A percentile compares a stretch with the other conserved stretches of the same genome.
Conservation (phyloP, 2,329 filamentous ascomycete species). For the Gaeumannomyces tritici region DNA sequence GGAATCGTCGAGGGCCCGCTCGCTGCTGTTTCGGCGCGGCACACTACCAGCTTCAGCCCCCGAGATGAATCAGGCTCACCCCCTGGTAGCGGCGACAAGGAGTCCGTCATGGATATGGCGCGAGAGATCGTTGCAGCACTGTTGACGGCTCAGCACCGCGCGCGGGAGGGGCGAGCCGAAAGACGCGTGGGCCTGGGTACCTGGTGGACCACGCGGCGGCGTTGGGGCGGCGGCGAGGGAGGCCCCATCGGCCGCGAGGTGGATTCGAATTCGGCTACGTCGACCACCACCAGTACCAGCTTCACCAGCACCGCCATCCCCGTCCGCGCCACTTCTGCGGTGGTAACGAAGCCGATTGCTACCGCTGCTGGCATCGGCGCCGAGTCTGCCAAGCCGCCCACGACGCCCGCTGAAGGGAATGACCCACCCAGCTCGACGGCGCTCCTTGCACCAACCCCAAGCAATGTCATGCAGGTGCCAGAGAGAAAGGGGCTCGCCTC, state of each 20-base stretch:
- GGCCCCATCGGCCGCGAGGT: constrained; percentile 54
- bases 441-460: neutral
- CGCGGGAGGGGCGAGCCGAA: constrained; percentile 47
- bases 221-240: constrained; percentile 55
- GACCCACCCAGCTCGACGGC: neutral
- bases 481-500: neutral
- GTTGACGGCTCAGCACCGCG: constrained; percentile 54
- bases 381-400: neutral
- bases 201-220: constrained; percentile 52
- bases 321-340: neutral
- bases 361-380: neutral
- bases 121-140: constrained; percentile 52
- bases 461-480: too few species aligned
- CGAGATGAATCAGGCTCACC: neutral
- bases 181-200: constrained; percentile 44
- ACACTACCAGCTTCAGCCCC: constrained; percentile 38
- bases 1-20: constrained; percentile 54
- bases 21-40: constrained; percentile 48
- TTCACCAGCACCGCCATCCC: neutral
- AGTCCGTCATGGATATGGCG: constrained; percentile 52
- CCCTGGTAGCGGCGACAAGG: constrained; percentile 17
- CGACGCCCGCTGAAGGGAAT: neutral
- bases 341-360: neutral
- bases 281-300: constrained; percentile 11
- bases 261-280: constrained; percentile 19